phyloP scores from a whole-genome alignment of 208 protist species.

The Leishmania mexicana region DNA sequence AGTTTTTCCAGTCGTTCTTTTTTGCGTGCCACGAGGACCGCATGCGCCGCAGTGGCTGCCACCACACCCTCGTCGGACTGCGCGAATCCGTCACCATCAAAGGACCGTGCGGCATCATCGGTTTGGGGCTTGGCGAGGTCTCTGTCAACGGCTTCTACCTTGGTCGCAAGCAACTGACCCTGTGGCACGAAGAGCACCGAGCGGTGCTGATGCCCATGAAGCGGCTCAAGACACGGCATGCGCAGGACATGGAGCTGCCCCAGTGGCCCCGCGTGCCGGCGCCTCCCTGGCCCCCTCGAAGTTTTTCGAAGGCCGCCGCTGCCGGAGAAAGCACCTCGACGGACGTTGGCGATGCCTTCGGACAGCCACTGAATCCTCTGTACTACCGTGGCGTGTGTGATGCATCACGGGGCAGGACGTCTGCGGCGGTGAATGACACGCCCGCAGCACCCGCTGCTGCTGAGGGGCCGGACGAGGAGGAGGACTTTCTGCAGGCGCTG shows the following conservation, averaged over 20 bases:
- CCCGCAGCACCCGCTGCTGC: neutral
- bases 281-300: conserved; percentile 21
- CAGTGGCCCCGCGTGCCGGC: conserved; percentile 26
- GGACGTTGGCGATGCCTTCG: conserved; percentile 3
- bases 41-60: conserved; percentile 33
- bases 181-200: conserved; percentile 51
- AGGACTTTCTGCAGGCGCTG: conserved; percentile 29
- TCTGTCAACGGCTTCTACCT: conserved; percentile 70
- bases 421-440: neutral
- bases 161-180: conserved; percentile 61
- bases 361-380: conserved; percentile 9
- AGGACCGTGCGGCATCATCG: conserved; percentile 75
- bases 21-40: conserved; percentile 59
- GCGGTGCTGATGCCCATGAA: conserved; percentile 66
- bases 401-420: neutral
- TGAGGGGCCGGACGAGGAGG: conserved; percentile 23
- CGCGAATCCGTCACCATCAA: conserved; percentile 63
- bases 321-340: neutral
- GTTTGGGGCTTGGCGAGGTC: conserved; percentile 71
- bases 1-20: conserved; percentile 52
- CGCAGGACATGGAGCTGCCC: conserved; percentile 36
- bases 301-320: neutral
- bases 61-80: conserved; percentile 73
- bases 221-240: conserved; percentile 39
- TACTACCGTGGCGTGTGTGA: conserved; percentile 1